These are phyloP conservation scores for Chrysanthemum lavandulifolium DNA, from an alignment of 129 eudicot species.

Conservation along the genomic window DNA sequence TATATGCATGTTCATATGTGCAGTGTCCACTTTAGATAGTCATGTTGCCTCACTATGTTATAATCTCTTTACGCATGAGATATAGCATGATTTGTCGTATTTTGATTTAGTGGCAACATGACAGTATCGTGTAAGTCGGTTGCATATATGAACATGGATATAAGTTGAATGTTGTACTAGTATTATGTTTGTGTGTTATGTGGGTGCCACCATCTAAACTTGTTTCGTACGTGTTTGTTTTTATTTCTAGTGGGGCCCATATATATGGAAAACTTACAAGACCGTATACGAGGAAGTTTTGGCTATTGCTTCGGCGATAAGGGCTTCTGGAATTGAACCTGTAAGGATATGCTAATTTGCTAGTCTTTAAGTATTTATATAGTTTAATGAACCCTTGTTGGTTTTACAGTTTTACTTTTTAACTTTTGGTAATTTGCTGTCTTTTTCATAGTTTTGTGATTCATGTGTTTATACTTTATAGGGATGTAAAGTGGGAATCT, in stretches of 20 bases:
- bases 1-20: too few species aligned
- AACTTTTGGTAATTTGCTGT: neutral
- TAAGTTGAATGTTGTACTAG: neutral
- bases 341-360: constrained; percentile 47
- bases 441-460: too few species aligned
- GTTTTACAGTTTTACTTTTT: neutral
- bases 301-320: constrained; percentile 69
- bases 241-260: constrained; percentile 74
- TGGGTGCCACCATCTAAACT: neutral
- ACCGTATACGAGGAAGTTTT: constrained; percentile 70
- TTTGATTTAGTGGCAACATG: too few species aligned
- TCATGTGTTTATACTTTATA: constrained; percentile 17
- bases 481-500: constrained; percentile 92
- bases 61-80: too few species aligned
- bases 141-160: too few species aligned
- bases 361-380: too few species aligned
- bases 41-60: too few species aligned
- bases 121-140: too few species aligned
- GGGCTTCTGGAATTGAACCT: constrained; percentile 70
- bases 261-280: constrained; percentile 85
- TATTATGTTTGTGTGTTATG: neutral
- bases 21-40: neutral
- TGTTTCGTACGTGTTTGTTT: neutral
- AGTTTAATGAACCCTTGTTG: too few species aligned
- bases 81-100: too few species aligned